Percentiles rank a stretch among this genome's conserved stretches.
Conservation (phyloP, 768 basidiomycete genomes). For the Podaxis carcinomalis region DNA sequence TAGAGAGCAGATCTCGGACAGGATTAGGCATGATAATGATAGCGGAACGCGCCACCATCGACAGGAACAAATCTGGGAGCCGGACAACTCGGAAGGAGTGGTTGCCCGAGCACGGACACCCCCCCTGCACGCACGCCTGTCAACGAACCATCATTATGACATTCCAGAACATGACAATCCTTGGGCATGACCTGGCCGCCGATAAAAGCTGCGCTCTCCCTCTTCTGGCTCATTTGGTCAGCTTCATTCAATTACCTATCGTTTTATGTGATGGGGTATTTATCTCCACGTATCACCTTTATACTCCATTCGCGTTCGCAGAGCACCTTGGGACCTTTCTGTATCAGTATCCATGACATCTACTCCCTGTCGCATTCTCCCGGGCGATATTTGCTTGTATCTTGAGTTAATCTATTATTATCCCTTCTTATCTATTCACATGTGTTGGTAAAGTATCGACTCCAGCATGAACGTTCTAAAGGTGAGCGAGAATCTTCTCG, state of each 20-base stretch:
- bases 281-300: background rate
- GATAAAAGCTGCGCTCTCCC: background rate
- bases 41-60: slow-evolving; percentile 12
- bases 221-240: too few relatives aligned
- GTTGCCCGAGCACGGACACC: slow-evolving; percentile 11
- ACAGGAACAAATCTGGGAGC: slow-evolving; percentile 12
- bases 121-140: slow-evolving; percentile 8
- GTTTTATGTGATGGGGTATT: too few relatives aligned
- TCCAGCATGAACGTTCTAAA: slow-evolving; percentile 20
- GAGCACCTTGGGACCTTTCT: background rate
- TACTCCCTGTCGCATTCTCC: background rate
- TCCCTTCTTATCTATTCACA: background rate
- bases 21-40: slow-evolving; percentile 29
- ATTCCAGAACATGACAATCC: slow-evolving; percentile 17
- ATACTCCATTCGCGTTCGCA: background rate
- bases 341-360: background rate
- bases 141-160: slow-evolving; percentile 4
- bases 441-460: background rate
- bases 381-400: background rate
- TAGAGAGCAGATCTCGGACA: slow-evolving; percentile 34
- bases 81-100: slow-evolving; percentile 17
- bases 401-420: background rate
- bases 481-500: slow-evolving; percentile 46
- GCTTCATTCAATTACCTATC: background rate
- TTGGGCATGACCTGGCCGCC: slow-evolving; percentile 15